Evolutionary conservation across 2,329 filamentous ascomycete species (phyloP).

Genomic region (Cladosporium austrohemisphaericum): DNA sequence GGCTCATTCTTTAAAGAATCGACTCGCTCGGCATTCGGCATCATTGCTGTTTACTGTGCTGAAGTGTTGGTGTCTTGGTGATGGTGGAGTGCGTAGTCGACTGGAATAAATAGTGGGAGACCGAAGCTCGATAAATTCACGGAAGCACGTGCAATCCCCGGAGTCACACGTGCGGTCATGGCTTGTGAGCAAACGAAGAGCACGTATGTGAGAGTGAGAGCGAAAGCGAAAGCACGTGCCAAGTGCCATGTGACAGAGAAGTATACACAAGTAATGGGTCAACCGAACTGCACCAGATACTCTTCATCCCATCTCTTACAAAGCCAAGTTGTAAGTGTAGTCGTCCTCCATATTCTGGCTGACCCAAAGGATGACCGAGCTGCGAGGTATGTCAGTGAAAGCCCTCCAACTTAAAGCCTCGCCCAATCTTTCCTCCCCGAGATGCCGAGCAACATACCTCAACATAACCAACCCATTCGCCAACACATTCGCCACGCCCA

Average conservation of each 20-base stretch:
- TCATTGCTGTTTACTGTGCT: no score
- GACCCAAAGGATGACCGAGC: conserved; percentile 63
- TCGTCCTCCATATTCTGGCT: conserved; percentile 71
- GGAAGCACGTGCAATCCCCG: no score
- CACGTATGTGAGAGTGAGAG: neutral
- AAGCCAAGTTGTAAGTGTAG: conserved; percentile 65
- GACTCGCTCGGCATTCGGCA: no score
- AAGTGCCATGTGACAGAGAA: neutral
- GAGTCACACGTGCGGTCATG: no score
- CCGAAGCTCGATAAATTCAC: no score
- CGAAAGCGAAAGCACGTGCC: neutral
- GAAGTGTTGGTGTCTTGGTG: no score
- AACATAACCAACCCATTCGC: conserved; percentile 64
- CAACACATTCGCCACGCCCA: conserved; percentile 64
- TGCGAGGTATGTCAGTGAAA: conserved; percentile 29
- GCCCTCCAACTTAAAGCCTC: neutral
- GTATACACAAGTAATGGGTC: neutral
- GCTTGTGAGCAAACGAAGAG: neutral
- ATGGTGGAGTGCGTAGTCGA: no score
- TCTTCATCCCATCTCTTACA: conserved; percentile 42
- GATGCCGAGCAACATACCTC: conserved; percentile 48
- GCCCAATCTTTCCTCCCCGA: neutral
- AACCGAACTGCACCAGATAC: neutral
- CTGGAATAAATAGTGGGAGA: no score
- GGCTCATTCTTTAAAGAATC: no score